Evolutionary conservation across 225 moss, liverwort and hornwort genomes (phyloP).

Genomic region (Climacium dendroides): DNA sequence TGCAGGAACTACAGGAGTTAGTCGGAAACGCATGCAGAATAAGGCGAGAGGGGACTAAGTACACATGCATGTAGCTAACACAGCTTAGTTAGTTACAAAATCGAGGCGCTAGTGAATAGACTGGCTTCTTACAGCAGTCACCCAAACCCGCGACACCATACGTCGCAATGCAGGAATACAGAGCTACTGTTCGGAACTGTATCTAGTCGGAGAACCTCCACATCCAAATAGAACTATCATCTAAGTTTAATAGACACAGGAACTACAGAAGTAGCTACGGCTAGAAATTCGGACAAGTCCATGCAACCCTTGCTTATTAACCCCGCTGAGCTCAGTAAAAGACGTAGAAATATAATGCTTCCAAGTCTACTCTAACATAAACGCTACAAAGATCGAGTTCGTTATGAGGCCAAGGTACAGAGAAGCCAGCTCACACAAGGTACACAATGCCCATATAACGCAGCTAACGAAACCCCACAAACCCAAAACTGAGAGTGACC

Average conservation of each 20-base stretch:
- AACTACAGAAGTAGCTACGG: neutral
- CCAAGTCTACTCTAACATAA: neutral
- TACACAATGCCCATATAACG: slow-evolving; percentile 14
- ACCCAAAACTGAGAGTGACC: slow-evolving; percentile 9
- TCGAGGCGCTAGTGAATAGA: neutral
- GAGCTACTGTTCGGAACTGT: neutral
- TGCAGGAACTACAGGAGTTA: neutral
- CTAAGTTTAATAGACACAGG: neutral
- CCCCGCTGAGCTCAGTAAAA: neutral
- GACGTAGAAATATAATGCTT: neutral
- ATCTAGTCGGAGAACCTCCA: neutral
- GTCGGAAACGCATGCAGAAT: neutral
- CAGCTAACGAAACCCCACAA: slow-evolving; percentile 35
- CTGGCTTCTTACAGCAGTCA: neutral
- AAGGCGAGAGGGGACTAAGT: neutral
- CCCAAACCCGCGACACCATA: neutral
- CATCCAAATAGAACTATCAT: neutral
- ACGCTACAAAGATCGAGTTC: slow-evolving; percentile 21
- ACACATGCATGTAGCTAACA: neutral
- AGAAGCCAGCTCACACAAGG: slow-evolving; percentile 8
- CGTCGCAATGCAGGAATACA: neutral
- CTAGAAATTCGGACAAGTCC: neutral
- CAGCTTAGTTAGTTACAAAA: neutral
- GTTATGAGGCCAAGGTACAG: slow-evolving; percentile 14
- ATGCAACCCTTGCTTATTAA: neutral